These are phyloP conservation scores for Colletotrichum viniferum DNA, from an alignment of 2,329 filamentous ascomycete genomes.

Conservation along the genomic window DNA sequence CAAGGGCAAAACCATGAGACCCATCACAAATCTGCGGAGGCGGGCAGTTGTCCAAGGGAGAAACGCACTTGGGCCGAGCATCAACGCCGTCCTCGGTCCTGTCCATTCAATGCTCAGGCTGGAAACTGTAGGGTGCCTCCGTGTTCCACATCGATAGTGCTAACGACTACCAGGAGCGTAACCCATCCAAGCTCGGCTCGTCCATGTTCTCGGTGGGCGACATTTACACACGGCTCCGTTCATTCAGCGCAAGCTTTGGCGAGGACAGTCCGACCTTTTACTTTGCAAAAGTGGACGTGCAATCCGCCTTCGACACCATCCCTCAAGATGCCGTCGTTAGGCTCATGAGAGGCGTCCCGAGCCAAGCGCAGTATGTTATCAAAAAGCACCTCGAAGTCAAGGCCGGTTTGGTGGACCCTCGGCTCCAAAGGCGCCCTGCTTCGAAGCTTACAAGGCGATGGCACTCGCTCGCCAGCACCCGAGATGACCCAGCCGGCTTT, in stretches of 20 bases:
- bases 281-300: slow-evolving; percentile 92
- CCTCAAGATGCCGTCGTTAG: slow-evolving; percentile 77
- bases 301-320: slow-evolving; percentile 93
- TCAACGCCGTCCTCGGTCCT: slow-evolving; percentile 65
- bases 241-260: slow-evolving; percentile 64
- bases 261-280: slow-evolving; percentile 59
- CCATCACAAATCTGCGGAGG: slow-evolving; percentile 85
- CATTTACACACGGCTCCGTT: slow-evolving; percentile 74
- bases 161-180: slow-evolving; percentile 33
- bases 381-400: slow-evolving; percentile 76
- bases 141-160: too few species aligned
- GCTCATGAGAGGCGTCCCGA: slow-evolving; percentile 64
- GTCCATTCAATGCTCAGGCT: slow-evolving; percentile 78
- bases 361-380: slow-evolving; percentile 69
- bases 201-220: slow-evolving; percentile 83
- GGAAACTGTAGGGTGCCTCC: slow-evolving; percentile 66
- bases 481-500: slow-evolving; percentile 47
- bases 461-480: slow-evolving; percentile 53
- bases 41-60: slow-evolving; percentile 60
- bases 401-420: slow-evolving; percentile 38
- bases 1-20: slow-evolving; percentile 76
- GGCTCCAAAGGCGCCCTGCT: slow-evolving; percentile 29
- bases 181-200: slow-evolving; percentile 72
- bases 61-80: slow-evolving; percentile 55
- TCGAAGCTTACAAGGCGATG: slow-evolving; percentile 53